Evolutionary conservation across 1,284 basidiomycete genomes (phyloP), one percentile per base, ranked within the genome.

Genomic region (Ustilago esculenta): DNA sequence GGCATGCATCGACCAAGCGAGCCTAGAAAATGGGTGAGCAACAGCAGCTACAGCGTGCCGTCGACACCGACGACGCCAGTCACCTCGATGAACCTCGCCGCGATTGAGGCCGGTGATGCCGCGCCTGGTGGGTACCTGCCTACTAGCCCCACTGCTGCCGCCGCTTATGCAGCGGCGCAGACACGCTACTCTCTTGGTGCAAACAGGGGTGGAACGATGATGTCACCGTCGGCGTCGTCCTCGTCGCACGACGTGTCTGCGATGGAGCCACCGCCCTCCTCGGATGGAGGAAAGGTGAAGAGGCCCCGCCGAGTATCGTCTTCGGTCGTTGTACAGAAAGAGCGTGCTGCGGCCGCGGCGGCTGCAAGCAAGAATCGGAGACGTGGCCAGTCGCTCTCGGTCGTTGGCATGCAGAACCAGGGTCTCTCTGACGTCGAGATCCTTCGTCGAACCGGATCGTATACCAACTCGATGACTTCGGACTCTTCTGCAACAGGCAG

Each of bases 251-350:
- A 65, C 17, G 45, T 53, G 24, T 50, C 59, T 32, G 46, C 43
- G 25, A 65, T 60, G 60, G 67, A 70, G 23, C 60, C 67, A 15
- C 68, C 66, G 11, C 55, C 60, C 5, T 80, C 78, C 10, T 73
- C 77, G 20, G 76, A 80, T 41, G 79, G 77, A n/a, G 72, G 72
- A 12, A 79, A 81, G 39, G 73, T 76, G 18, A 80, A 73, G 49
- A 61, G 77, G 8, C 69, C 69, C 15, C 75, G 79, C 24, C 71
- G 77, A 8, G 71, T 73, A 24, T 77, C 77, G 24, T 70, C 78
- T 14, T 75, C 77, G 1, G 64, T 72, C 18, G 71, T 75, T 4
- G 52, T 67, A 32, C 75, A 70, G 14, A 72, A 73, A 53, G 67
- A 76, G 27, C 58, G 73, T 20, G 55, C 67, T 10, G 70, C 67